Evolutionary conservation across 2,329 filamentous ascomycete genomes (phyloP).

Genomic region (Botrytis fabae): DNA sequence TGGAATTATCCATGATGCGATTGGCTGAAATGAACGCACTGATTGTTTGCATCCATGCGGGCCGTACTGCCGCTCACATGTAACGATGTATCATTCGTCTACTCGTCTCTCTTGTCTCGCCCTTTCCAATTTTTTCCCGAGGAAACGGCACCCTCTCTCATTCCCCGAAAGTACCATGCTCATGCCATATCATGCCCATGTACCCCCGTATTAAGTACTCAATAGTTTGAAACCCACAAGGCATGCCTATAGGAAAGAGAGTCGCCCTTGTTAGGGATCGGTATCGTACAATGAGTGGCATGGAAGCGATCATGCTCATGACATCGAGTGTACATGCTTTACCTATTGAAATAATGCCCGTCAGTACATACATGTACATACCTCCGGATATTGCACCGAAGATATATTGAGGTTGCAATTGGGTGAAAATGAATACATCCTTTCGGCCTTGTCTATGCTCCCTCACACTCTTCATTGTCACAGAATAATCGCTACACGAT

Average conservation of each 20-base stretch:
- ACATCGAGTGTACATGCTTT: neutral
- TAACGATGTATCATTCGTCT: neutral
- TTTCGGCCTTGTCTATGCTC: neutral
- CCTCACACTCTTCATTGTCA: neutral
- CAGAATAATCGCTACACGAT: neutral
- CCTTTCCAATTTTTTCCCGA: slow-evolving; percentile 10
- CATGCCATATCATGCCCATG: neutral
- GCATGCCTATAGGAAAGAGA: neutral
- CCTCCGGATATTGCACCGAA: slow-evolving; percentile 17
- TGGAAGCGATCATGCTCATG: slow-evolving; percentile 1
- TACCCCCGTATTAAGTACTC: neutral
- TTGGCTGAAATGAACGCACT: neutral
- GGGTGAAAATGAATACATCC: neutral
- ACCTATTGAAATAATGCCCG: slow-evolving; percentile 6
- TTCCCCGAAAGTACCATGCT: neutral
- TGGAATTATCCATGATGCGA: neutral
- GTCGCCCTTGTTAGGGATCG: neutral
- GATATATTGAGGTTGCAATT: slow-evolving; percentile 10
- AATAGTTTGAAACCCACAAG: neutral
- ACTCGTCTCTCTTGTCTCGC: slow-evolving; percentile 4
- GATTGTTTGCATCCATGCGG: slow-evolving; percentile 3
- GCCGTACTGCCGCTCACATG: slow-evolving; percentile 11
- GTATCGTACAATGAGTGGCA: neutral
- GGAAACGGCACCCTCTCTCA: slow-evolving; percentile 19
- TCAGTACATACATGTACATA: neutral